Conservation (phyloP, 2,329 filamentous ascomycete genomes). For the Lachnellula suecica region DNA sequence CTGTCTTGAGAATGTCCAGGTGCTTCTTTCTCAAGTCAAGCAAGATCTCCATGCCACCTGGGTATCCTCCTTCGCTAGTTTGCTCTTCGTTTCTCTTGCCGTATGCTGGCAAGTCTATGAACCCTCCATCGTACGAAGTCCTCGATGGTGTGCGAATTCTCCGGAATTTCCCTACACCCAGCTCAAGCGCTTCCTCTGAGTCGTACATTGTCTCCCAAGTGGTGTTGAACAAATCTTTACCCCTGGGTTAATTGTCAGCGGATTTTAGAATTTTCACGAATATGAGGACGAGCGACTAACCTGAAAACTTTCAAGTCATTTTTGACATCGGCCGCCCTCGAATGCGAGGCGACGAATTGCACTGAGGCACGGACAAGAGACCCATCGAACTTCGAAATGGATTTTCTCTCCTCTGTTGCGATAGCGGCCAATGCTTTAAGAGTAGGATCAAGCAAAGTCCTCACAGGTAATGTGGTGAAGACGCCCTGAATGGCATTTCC, state of each 20-base stretch:
- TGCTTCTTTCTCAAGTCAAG: constrained; percentile 1
- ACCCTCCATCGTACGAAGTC: constrained; percentile 1
- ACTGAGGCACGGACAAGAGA: constrained; percentile 2
- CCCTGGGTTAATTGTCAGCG: too few relatives aligned
- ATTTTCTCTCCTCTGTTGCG: too few relatives aligned
- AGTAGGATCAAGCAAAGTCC: too few relatives aligned
- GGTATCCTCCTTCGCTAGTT: not conserved
- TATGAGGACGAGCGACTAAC: too few relatives aligned
- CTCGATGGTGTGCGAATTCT: constrained; percentile 3
- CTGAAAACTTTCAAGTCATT: constrained; percentile 4
- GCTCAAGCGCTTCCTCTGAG: constrained; percentile 3
- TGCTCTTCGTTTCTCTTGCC: not conserved
- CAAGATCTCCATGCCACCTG: constrained; percentile 1
- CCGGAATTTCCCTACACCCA: constrained; percentile 7
- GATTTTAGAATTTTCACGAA: too few relatives aligned
- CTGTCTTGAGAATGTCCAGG: not conserved
- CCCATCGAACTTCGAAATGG: too few relatives aligned
- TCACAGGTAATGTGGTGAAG: too few relatives aligned
- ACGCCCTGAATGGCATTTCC: too few relatives aligned
- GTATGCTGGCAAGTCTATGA: constrained; percentile 10
- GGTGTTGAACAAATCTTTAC: constrained; percentile 5
- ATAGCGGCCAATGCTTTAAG: too few relatives aligned
- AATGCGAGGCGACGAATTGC: constrained; percentile 4
- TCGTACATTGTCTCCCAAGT: constrained; percentile 8
- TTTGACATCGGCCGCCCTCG: constrained; percentile 3